Conservation (phyloP, 768 basidiomycete species). For the Austroboletus eburneus region DNA sequence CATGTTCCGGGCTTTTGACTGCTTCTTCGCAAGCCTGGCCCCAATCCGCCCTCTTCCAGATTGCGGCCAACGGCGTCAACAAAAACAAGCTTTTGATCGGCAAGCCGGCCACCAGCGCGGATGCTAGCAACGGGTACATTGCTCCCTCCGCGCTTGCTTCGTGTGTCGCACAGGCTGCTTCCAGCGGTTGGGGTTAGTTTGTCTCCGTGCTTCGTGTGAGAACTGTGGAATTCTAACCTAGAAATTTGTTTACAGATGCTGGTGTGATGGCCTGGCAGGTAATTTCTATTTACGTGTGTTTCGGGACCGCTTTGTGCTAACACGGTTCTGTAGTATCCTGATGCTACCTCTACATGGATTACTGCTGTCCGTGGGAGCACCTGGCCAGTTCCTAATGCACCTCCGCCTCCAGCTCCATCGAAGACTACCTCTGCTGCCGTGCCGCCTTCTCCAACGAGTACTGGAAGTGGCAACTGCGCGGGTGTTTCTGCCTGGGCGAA, state of each 20-base stretch:
- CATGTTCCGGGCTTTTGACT: constrained; percentile 36
- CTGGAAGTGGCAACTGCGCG: constrained; percentile 29
- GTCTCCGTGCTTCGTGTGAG: background rate
- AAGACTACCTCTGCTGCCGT: constrained; percentile 7
- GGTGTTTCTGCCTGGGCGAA: constrained; percentile 40
- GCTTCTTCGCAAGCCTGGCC: constrained; percentile 40
- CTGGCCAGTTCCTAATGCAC: constrained; percentile 30
- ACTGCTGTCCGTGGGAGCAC: constrained; percentile 32
- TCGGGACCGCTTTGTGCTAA: background rate
- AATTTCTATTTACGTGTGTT: background rate
- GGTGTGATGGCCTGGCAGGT: constrained; percentile 42
- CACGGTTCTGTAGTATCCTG: constrained; percentile 30
- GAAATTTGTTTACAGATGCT: constrained; percentile 20
- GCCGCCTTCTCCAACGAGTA: constrained; percentile 20
- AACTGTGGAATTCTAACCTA: background rate
- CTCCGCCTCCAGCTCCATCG: no score
- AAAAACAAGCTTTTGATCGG: constrained; percentile 70
- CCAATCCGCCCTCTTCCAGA: constrained; percentile 44
- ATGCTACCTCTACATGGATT: constrained; percentile 38
- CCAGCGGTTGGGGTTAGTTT: constrained; percentile 62
- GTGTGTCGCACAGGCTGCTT: constrained; percentile 60
- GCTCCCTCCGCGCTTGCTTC: constrained; percentile 48
- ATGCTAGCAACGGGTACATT: constrained; percentile 59
- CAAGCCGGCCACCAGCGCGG: constrained; percentile 52
- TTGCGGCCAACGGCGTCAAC: constrained; percentile 49